Evolutionary conservation across 257 asterid genomes (phyloP).

Genomic region (Solanum dulcamara): DNA sequence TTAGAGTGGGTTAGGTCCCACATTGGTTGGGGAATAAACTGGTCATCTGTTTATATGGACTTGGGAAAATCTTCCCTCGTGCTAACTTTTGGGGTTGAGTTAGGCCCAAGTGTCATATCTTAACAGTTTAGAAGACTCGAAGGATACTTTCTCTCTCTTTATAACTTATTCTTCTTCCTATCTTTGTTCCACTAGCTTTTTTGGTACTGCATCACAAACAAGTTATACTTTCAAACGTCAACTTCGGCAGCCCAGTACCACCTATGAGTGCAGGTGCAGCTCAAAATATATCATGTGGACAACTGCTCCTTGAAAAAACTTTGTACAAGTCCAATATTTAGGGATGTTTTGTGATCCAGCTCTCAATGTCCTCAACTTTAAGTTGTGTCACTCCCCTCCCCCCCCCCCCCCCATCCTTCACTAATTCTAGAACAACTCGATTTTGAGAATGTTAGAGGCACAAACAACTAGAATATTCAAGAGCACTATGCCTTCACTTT

Average conservation of each 20-base stretch:
- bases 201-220: neutral
- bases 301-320: neutral
- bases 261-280: neutral
- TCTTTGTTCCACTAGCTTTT: neutral
- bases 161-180: neutral
- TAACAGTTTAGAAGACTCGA: neutral
- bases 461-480: neutral
- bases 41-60: neutral
- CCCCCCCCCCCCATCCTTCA: neutral
- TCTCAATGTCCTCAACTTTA: neutral
- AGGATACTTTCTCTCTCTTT: neutral
- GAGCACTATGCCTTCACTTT: neutral
- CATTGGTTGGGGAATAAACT: neutral
- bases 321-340: neutral
- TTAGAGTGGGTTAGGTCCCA: neutral
- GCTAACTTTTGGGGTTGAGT: neutral
- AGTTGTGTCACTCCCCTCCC: neutral
- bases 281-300: neutral
- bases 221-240: neutral
- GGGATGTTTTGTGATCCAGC: neutral
- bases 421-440: neutral
- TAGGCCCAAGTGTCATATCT: neutral
- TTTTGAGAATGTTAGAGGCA: neutral
- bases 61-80: neutral
- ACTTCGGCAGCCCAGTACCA: neutral